Evolutionary conservation across 2,329 filamentous ascomycete species (phyloP), one percentile per base, ranked within the genome.

Genomic region (Aspergillus sp.): DNA sequence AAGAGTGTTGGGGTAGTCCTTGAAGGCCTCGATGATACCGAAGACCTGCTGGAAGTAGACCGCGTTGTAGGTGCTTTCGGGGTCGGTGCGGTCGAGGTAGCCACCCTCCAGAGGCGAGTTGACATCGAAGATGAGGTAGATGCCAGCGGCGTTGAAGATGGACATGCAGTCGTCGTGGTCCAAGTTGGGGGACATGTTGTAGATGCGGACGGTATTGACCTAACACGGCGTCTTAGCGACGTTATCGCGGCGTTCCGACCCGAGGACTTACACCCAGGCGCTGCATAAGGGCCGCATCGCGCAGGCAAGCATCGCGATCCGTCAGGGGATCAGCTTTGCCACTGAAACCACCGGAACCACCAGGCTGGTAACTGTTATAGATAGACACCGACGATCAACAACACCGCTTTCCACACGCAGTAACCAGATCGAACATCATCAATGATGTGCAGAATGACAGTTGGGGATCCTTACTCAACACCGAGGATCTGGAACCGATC

Each of bases 81-180:
- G 83, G 52, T 80, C 73, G 7, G 68, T 73, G 42, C 82, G 79
- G 65, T 87, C 78, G 51, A 87, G 73, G 53, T 76, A 81, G 57
- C 84, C 76, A 43, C 80, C 79, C 5, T 71, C 67, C 14, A 84
- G 68, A 3, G 84, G 83, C 19, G 81, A 82, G 73, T 86, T 87
- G 67, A 87, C 84, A 58, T 87, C 84, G 43, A 87, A 71, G 49
- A 87, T 76, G 75, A 87, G 77, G 72, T 87, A 87, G 64, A 87
- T 87, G 49, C 84, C 84, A 25, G 82, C 83, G 2, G 78, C 77
- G 62, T 86, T 85, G 78, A 87, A 86, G 70, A 86, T 85, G 55
- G 78, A 82, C 53, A 78, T 81, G 65, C 84, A 87, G 53, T 80
- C 73, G 58, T 84, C 80, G 70, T 87, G 84, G 68, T 86, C 80